Evolutionary conservation across 331 rosid species (phyloP).

Genomic region (Phaseolus coccineus): DNA sequence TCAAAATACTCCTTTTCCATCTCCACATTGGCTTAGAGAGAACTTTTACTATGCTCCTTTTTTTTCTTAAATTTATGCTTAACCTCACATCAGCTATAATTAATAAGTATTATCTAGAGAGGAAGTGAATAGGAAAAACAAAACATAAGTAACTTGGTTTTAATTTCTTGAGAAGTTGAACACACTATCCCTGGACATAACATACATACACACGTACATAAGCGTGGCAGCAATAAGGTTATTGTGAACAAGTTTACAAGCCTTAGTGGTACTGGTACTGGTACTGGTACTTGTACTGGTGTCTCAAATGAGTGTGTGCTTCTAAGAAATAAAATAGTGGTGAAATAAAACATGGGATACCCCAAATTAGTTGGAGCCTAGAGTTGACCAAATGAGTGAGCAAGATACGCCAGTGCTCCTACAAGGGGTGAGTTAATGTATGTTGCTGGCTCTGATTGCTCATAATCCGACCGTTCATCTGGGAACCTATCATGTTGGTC

Average conservation of each 20-base stretch:
- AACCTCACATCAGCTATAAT: background rate
- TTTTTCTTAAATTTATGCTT: background rate
- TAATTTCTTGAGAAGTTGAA: background rate
- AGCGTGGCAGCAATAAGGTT: constrained; percentile 7
- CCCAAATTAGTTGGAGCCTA: constrained; percentile 47
- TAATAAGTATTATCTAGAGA: too few species aligned
- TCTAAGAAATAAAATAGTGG: constrained; percentile 26
- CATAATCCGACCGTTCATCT: constrained; percentile 87
- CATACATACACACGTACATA: background rate
- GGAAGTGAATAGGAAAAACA: background rate
- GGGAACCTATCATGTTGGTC: constrained; percentile 81
- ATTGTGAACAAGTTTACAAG: constrained; percentile 1
- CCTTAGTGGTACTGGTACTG: background rate
- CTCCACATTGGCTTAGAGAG: too few species aligned
- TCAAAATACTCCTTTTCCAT: too few species aligned
- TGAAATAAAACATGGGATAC: constrained; percentile 23
- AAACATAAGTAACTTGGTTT: background rate
- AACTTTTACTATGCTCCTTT: background rate
- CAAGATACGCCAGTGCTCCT: constrained; percentile 84
- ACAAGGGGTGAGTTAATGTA: constrained; percentile 93
- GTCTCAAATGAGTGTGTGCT: constrained; percentile 46
- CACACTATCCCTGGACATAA: background rate
- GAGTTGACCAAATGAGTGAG: constrained; percentile 86
- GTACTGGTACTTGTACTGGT: background rate
- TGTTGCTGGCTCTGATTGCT: constrained; percentile 96